Base-by-base conservation (phyloP, 73 alveolate species). In the Stentor roeselii region DNA sequence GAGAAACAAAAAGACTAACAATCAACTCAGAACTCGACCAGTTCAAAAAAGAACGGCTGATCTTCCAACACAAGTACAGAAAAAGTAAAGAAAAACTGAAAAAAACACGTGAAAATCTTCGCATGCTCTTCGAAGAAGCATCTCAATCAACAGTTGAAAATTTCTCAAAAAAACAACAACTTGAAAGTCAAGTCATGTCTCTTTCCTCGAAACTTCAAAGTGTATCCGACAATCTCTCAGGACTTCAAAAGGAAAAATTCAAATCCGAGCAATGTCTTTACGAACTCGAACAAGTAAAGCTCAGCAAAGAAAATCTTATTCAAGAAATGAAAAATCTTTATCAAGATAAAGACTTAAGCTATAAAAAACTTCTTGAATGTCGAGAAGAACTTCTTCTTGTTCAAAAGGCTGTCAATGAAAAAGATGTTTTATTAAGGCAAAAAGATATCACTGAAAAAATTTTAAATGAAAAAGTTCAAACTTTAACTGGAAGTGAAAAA, bases 321-420 rank as follows among this genome's bases (percentile, higher is more conserved):
- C 37, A 67, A 21, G 80, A 67, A 0, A 32, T 67, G 0, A 67
- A 67, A 67, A 67, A 67, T 1, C 80, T 67, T 32, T 32, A 67
- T 67, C 27, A n/a, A 2, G 80, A 67, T 27, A 67, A 67, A 67
- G 80, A 67, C 34, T 1, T 34, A 30, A 67, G 21, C 27, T 34
- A 67, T 32, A 67, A 67, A 67, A 0, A 32, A 67, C 34, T 30
- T 67, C n/a, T 67, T 34, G 80, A 67, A 30, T 67, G 80, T 32
- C 21, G 80, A 67, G 80, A 67, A 2, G 80, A 67, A 67, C 11
- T 32, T 2, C 11, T 67, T 1, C 15, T 21, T 21, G 2, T 67
- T 0, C 80, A 67, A 67, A 34, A 27, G 27, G 14, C 80, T 27
- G 37, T 67, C 21, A 67, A 67, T 34, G 34, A 34, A 30, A 67